Conservation (phyloP, 768 basidiomycete species). For the Termitomyces sp. region DNA sequence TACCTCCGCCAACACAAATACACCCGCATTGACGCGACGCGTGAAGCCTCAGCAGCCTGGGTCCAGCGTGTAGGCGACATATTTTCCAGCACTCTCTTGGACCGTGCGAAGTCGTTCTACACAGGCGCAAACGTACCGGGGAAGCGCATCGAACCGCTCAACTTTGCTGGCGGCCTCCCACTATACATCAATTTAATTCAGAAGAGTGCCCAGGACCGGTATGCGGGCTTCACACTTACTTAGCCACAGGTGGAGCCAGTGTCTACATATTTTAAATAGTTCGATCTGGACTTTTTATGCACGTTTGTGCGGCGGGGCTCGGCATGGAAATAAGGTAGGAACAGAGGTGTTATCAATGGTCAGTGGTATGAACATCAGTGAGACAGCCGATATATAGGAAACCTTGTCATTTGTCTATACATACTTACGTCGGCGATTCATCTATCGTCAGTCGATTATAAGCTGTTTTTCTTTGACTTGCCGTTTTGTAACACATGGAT, state of each 20-base stretch:
- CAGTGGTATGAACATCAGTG: too few relatives aligned
- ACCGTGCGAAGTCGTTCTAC: conserved; percentile 22
- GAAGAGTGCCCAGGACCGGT: conserved; percentile 15
- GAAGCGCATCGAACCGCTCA: too few relatives aligned
- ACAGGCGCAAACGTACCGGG: too few relatives aligned
- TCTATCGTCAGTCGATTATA: too few relatives aligned
- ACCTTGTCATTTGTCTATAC: too few relatives aligned
- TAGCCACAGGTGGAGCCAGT: not conserved
- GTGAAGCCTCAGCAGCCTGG: conserved; percentile 11
- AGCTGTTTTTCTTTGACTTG: too few relatives aligned
- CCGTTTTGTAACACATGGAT: too few relatives aligned
- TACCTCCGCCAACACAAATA: conserved; percentile 15
- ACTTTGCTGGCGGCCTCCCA: conserved; percentile 19
- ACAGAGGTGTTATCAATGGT: too few relatives aligned
- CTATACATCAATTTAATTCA: conserved; percentile 14
- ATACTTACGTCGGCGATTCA: too few relatives aligned
- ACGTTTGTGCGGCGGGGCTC: not conserved
- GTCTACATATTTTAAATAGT: not conserved
- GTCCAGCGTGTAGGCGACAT: conserved; percentile 11
- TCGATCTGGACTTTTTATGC: not conserved
- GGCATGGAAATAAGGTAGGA: too few relatives aligned
- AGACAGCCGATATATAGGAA: too few relatives aligned
- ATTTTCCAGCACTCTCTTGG: conserved; percentile 10
- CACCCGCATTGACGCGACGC: conserved; percentile 9
- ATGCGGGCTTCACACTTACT: conserved; percentile 9